A percentile compares a stretch with the other conserved stretches of the same genome.
Evolutionary conservation across 106 monocot species (phyloP).

Genomic region (Gastrodia elata): DNA sequence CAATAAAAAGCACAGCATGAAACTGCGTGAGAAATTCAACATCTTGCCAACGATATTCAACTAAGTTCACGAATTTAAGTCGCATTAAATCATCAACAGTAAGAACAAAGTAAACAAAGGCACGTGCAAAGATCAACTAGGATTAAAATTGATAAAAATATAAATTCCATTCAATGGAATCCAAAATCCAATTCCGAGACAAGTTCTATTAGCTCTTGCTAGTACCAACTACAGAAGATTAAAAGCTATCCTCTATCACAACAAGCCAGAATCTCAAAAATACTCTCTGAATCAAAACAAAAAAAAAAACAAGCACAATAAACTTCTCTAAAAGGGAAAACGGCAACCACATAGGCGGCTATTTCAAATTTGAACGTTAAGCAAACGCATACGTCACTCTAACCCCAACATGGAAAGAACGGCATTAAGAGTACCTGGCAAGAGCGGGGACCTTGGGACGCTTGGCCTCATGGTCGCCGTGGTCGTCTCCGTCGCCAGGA

Average conservation of each 20-base stretch:
- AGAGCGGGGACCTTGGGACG: constrained; percentile 19
- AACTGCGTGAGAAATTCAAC: background rate
- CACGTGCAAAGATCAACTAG: background rate
- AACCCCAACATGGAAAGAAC: background rate
- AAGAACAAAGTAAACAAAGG: background rate
- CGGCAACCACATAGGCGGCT: background rate
- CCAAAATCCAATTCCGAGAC: background rate
- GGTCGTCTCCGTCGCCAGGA: constrained; percentile 6
- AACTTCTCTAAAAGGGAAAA: no score
- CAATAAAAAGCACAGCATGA: background rate
- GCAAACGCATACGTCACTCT: background rate
- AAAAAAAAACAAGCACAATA: no score
- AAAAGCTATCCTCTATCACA: background rate
- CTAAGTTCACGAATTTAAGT: background rate
- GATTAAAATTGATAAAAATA: background rate
- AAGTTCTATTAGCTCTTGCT: background rate
- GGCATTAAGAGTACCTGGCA: constrained; percentile 8
- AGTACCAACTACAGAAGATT: background rate
- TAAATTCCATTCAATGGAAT: background rate
- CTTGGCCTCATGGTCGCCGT: constrained; percentile 9
- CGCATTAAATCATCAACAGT: background rate
- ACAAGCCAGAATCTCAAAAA: background rate
- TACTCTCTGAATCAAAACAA: no score
- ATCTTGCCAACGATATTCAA: background rate
- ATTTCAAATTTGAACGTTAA: background rate